Percentiles rank a stretch among this genome's conserved stretches.
Conservation (phyloP, 306 rosid genomes). For the Cucumis melo region DNA sequence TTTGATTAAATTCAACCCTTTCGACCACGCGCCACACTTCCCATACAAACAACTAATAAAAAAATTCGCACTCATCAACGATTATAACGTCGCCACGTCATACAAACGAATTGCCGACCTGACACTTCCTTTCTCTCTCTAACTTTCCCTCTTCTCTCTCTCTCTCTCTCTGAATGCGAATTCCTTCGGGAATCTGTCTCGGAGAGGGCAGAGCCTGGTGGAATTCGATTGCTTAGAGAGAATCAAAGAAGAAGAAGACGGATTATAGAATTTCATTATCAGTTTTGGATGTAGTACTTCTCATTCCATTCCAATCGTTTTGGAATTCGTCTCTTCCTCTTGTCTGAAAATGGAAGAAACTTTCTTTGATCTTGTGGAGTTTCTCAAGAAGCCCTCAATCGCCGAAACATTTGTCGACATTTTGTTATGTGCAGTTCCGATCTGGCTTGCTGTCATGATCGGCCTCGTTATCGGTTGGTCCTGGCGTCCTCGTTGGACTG, state of each 20-base stretch:
- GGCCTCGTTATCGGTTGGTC: slow-evolving; percentile 89
- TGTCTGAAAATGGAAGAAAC: slow-evolving; percentile 46
- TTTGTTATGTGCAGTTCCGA: slow-evolving; percentile 86
- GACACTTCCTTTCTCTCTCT: neutral
- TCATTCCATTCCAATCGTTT: neutral
- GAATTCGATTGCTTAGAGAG: neutral
- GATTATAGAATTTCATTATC: neutral
- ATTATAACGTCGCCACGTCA: neutral
- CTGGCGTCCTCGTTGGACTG: slow-evolving; percentile 97
- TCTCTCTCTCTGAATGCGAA: neutral
- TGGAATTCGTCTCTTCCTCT: neutral
- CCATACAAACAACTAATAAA: neutral
- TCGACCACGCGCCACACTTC: neutral
- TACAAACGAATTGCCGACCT: neutral
- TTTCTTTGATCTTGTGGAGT: slow-evolving; percentile 58
- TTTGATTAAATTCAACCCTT: no score
- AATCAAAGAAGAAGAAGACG: neutral
- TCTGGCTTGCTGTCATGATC: slow-evolving; percentile 96
- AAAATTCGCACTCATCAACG: neutral
- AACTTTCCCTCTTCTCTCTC: neutral
- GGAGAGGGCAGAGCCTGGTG: neutral
- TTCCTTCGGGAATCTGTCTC: neutral
- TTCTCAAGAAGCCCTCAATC: slow-evolving; percentile 61
- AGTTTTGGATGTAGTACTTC: neutral
- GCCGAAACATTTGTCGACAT: slow-evolving; percentile 92